These are phyloP conservation scores for Paxillus rubicundulus DNA, from an alignment of 768 basidiomycete species.

Conservation along the genomic window DNA sequence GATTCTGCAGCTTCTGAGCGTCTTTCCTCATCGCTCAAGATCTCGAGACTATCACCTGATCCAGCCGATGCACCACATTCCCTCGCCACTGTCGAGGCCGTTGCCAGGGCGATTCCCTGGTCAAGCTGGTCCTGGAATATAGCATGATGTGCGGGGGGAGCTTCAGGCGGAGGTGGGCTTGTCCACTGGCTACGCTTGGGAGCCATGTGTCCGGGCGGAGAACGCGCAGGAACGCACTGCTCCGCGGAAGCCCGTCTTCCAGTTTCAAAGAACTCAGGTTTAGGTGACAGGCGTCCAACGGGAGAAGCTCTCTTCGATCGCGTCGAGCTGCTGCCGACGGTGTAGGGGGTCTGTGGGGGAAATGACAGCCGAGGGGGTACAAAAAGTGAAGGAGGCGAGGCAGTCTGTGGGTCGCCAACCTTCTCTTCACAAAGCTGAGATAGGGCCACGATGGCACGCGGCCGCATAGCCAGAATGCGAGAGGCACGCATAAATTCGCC, in stretches of 20 bases:
- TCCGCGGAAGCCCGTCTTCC: slow-evolving; percentile 31
- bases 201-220: slow-evolving; percentile 75
- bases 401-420: slow-evolving; percentile 44
- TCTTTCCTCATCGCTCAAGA: slow-evolving; percentile 63
- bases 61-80: slow-evolving; percentile 50
- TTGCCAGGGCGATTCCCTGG: slow-evolving; percentile 64
- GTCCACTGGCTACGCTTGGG: slow-evolving; percentile 81
- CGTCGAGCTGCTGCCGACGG: slow-evolving; percentile 59
- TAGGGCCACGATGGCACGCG: slow-evolving; percentile 76
- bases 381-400: slow-evolving; percentile 41
- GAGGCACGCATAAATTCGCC: slow-evolving; percentile 98
- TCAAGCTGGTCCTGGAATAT: slow-evolving; percentile 69
- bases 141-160: slow-evolving; percentile 60
- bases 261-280: slow-evolving; percentile 45
- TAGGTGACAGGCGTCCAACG: slow-evolving; percentile 53
- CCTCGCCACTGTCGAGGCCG: slow-evolving; percentile 58
- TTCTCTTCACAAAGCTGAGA: slow-evolving; percentile 93
- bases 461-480: slow-evolving; percentile 75
- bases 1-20: slow-evolving; percentile 59
- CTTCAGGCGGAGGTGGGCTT: slow-evolving; percentile 78
- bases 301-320: slow-evolving; percentile 44
- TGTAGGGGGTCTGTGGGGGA: slow-evolving; percentile 71
- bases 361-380: slow-evolving; percentile 43
- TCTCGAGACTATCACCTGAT: slow-evolving; percentile 59
- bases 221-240: slow-evolving; percentile 37